Conservation (phyloP, 1,139 yeast species). For the Saccharomyces pastorianus region DNA sequence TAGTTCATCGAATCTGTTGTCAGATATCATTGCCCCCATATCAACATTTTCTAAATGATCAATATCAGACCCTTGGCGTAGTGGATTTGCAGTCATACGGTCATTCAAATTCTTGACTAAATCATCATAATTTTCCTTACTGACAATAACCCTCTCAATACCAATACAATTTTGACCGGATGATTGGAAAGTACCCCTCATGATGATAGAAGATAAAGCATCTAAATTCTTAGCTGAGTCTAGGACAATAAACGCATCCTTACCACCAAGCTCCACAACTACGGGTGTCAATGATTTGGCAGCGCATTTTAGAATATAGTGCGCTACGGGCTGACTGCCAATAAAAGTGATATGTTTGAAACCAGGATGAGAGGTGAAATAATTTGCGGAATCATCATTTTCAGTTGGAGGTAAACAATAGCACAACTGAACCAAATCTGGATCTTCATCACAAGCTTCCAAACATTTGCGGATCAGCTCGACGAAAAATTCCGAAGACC, state of each 20-base stretch:
- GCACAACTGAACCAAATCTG: conserved; percentile 75
- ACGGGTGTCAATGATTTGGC: conserved; percentile 80
- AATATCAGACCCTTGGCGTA: conserved; percentile 82
- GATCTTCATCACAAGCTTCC: conserved; percentile 63
- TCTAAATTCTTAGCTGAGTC: conserved; percentile 56
- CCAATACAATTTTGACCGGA: conserved; percentile 98
- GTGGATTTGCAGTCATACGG: conserved; percentile 42
- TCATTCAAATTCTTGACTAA: conserved; percentile 49
- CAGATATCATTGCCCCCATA: conserved; percentile 91
- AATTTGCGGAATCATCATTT: conserved; percentile 73
- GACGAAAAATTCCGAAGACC: conserved; percentile 83
- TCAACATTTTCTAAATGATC: conserved; percentile 86
- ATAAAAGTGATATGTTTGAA: conserved; percentile 85
- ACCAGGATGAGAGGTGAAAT: conserved; percentile 75
- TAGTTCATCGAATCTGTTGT: conserved; percentile 57
- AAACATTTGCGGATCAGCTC: conserved; percentile 63
- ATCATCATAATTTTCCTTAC: conserved; percentile 55
- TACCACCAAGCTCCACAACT: conserved; percentile 92
- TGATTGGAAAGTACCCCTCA: conserved; percentile 94
- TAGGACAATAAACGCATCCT: conserved; percentile 79
- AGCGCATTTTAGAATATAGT: conserved; percentile 74
- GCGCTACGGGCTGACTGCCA: conserved; percentile 92
- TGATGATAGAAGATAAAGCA: conserved; percentile 66
- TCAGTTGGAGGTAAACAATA: conserved; percentile 45
- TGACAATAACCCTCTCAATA: conserved; percentile 81